Conservation (phyloP, 495 filamentous ascomycete species). For the Xylaria grammica region DNA sequence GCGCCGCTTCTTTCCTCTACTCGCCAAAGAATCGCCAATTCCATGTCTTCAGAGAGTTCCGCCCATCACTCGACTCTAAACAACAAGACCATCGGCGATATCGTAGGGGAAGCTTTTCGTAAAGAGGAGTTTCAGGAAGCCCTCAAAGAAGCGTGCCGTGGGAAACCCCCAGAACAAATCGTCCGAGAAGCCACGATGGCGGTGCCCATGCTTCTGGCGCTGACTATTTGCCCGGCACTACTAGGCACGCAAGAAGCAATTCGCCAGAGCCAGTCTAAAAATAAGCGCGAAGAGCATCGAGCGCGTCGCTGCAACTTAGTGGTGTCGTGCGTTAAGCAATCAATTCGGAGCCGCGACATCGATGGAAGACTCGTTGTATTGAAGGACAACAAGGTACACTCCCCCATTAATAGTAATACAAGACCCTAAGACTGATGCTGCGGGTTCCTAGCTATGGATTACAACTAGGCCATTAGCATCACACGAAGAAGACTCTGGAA, state of each 20-base stretch:
- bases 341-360: slow-evolving; percentile 40
- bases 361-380: slow-evolving; percentile 47
- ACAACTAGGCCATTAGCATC: slow-evolving; percentile 30
- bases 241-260: slow-evolving; percentile 54
- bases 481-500: slow-evolving; percentile 22
- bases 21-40: background rate
- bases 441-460: slow-evolving; percentile 30
- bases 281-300: slow-evolving; percentile 50
- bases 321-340: slow-evolving; percentile 43
- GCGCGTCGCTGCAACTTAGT: slow-evolving; percentile 50
- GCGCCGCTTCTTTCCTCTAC: background rate
- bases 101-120: background rate
- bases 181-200: slow-evolving; percentile 27
- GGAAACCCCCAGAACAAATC: slow-evolving; percentile 6
- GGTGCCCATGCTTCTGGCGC: slow-evolving; percentile 39
- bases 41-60: slow-evolving; percentile 5
- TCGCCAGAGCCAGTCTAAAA: slow-evolving; percentile 50
- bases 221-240: slow-evolving; percentile 45
- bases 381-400: slow-evolving; percentile 43
- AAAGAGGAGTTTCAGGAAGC: slow-evolving; percentile 4
- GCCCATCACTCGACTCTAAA: background rate
- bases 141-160: slow-evolving; percentile 9
- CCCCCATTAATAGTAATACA: background rate
- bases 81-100: slow-evolving; percentile 10
- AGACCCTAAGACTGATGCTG: slow-evolving; percentile 23